Evolutionary conservation across 2,329 filamentous ascomycete species (phyloP).

Genomic region (Thielaviopsis populi): DNA sequence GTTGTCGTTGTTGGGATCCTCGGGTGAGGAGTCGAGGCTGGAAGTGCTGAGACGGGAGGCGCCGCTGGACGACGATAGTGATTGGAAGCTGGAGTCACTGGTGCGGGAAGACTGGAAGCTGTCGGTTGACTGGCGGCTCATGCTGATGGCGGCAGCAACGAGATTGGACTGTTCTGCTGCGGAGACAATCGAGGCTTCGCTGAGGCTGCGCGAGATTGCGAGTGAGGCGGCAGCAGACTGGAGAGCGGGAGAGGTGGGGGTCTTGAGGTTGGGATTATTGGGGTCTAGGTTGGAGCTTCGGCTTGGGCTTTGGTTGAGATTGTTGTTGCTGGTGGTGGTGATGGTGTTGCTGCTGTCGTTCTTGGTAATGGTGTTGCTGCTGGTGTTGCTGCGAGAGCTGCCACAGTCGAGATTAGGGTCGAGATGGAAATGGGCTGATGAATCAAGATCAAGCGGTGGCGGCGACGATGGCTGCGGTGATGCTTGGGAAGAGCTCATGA

Average conservation of each 20-base stretch:
- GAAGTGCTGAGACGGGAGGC: not conserved
- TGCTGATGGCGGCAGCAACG: constrained; percentile 13
- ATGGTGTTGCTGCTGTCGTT: not conserved
- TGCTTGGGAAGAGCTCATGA: constrained; percentile 1
- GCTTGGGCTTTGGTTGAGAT: not conserved
- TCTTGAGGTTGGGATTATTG: constrained; percentile 10
- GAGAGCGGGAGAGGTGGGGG: constrained; percentile 14
- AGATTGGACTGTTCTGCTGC: constrained; percentile 41
- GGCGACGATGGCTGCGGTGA: not conserved
- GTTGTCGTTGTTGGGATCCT: not conserved
- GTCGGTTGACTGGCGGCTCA: constrained; percentile 15
- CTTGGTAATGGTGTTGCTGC: not conserved
- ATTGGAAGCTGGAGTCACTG: constrained; percentile 9
- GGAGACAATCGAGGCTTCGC: constrained; percentile 37
- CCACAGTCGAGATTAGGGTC: not conserved
- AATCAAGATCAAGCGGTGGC: not conserved
- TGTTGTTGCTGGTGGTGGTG: not conserved
- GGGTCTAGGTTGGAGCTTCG: not conserved
- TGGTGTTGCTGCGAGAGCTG: not conserved
- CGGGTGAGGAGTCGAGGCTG: not conserved
- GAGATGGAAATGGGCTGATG: not conserved
- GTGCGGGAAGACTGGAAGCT: constrained; percentile 15
- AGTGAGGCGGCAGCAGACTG: constrained; percentile 15
- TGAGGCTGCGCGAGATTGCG: constrained; percentile 14
- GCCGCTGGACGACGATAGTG: not conserved